Evolutionary conservation across 192 early-diverging fungal genomes (phyloP).

Genomic region (Gryganskiella cystojenkinii): DNA sequence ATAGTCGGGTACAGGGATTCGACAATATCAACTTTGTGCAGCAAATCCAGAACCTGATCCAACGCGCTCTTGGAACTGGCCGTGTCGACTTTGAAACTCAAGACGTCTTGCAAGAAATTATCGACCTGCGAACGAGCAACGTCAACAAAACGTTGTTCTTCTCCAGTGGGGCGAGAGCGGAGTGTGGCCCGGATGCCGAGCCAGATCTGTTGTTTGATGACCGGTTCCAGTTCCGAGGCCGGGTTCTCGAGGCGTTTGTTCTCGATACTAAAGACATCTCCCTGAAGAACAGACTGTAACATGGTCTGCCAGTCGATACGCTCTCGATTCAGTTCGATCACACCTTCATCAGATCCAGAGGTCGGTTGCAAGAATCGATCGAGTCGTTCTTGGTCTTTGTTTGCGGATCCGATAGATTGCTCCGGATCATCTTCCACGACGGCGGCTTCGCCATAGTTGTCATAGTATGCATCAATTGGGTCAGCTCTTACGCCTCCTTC

Average conservation of each 20-base stretch:
- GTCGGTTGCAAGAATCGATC: constrained; percentile 50
- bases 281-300: constrained; percentile 81
- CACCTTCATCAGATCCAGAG: constrained; percentile 45
- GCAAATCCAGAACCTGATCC: constrained; percentile 71
- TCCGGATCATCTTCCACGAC: constrained; percentile 3
- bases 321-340: constrained; percentile 58
- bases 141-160: constrained; percentile 76
- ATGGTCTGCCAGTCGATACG: constrained; percentile 89
- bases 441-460: constrained; percentile 26
- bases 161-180: constrained; percentile 65
- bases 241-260: constrained; percentile 74
- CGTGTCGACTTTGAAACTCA: constrained; percentile 66
- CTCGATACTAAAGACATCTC: constrained; percentile 88
- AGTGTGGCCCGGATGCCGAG: constrained; percentile 74
- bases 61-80: constrained; percentile 52
- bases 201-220: constrained; percentile 74
- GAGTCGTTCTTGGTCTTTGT: constrained; percentile 47
- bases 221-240: constrained; percentile 41
- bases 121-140: constrained; percentile 71
- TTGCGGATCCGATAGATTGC: constrained; percentile 2
- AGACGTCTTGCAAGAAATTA: constrained; percentile 64
- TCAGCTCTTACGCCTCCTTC: no score
- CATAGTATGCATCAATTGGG: constrained; percentile 36
- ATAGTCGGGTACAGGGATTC: constrained; percentile 84
- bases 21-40: constrained; percentile 81